phyloP scores from a whole-genome alignment of 176 grass and related monocot species.

The Metroxylon sagu region DNA sequence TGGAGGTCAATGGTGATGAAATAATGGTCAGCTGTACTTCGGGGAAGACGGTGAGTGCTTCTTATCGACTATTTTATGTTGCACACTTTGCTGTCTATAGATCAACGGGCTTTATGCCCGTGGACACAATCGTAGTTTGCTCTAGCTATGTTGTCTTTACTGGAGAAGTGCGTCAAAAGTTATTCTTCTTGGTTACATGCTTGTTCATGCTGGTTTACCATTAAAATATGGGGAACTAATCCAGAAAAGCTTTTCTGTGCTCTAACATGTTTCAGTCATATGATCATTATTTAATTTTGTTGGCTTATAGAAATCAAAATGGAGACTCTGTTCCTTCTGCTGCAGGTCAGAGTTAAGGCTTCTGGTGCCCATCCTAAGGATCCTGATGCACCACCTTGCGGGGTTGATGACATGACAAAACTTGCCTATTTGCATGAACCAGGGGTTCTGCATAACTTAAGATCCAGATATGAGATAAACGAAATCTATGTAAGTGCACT shows the following conservation, averaged over 20 bases:
- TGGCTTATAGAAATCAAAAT: neutral
- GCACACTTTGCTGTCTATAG: neutral
- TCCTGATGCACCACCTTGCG: slow-evolving; percentile 69
- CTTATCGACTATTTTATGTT: neutral
- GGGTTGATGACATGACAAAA: slow-evolving; percentile 99
- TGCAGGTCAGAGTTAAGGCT: slow-evolving; percentile 54
- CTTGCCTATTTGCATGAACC: slow-evolving; percentile 95
- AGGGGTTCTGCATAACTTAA: slow-evolving; percentile 84
- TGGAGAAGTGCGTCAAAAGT: no score
- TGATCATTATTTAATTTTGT: neutral
- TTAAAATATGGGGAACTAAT: no score
- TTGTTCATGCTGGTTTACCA: no score
- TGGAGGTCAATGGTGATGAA: slow-evolving; percentile 44
- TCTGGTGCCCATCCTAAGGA: slow-evolving; percentile 65
- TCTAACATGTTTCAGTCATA: no score
- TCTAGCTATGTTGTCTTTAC: no score
- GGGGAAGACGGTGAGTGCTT: slow-evolving; percentile 47
- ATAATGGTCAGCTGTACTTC: slow-evolving; percentile 39
- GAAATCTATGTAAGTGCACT: slow-evolving; percentile 95
- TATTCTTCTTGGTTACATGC: no score
- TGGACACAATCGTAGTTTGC: no score
- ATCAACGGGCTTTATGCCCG: no score
- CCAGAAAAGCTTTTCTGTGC: no score
- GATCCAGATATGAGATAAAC: slow-evolving; percentile 85
- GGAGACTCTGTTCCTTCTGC: neutral